phyloP scores from a whole-genome alignment of 306 rosid species.

The Inga laurina region DNA sequence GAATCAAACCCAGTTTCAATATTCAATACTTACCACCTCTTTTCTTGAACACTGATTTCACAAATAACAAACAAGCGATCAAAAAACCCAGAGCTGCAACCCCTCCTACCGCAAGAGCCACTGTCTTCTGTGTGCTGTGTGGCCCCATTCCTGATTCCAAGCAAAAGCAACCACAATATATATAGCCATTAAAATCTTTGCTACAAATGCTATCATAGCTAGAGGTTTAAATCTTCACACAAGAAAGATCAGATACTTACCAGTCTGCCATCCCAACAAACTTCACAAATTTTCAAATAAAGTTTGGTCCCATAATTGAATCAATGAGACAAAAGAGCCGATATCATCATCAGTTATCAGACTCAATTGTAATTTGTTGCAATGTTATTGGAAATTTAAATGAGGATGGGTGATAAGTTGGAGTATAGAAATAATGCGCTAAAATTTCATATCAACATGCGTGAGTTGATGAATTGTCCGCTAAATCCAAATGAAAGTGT shows the following conservation, averaged over 20 bases:
- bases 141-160: conserved; percentile 38
- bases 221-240: neutral
- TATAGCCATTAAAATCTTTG: conserved; percentile 1
- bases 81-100: conserved; percentile 76
- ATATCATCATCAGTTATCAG: conserved; percentile 7
- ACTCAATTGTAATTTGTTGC: neutral
- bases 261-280: conserved; percentile 24
- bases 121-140: conserved; percentile 63
- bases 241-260: conserved; percentile 9
- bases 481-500: neutral
- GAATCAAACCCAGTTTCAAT: conserved; percentile 19
- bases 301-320: conserved; percentile 30
- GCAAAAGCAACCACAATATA: conserved; percentile 16
- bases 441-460: neutral
- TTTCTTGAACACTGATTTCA: conserved; percentile 58
- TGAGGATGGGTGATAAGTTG: neutral
- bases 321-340: neutral
- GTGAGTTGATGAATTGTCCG: neutral
- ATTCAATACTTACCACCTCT: conserved; percentile 51
- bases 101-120: conserved; percentile 90
- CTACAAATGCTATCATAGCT: neutral
- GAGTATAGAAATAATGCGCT: neutral
- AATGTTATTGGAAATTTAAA: neutral
- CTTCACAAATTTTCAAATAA: conserved; percentile 19
- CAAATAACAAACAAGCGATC: conserved; percentile 66